Conservation (phyloP, 208 protist species). For the Trypanosoma rangeli region DNA sequence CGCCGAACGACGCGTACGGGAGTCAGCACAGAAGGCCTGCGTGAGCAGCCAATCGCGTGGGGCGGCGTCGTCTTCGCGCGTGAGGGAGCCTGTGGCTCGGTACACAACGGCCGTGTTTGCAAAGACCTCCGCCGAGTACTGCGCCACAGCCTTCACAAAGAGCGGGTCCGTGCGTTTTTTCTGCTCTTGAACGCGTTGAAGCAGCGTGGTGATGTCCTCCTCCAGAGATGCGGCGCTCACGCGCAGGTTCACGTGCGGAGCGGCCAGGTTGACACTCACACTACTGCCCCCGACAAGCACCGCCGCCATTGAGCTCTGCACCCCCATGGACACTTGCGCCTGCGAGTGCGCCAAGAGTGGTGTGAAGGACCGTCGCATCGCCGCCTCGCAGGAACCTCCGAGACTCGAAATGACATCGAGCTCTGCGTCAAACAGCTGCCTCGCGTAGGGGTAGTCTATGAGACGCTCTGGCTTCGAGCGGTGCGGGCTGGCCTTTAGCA, state of each 20-base stretch:
- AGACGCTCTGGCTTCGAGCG: constrained; percentile 41
- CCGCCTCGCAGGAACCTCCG: constrained; percentile 37
- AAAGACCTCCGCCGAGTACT: constrained; percentile 71
- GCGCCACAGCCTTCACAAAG: constrained; percentile 42
- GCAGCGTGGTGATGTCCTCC: constrained; percentile 43
- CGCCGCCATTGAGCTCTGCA: constrained; percentile 9
- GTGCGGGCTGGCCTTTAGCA: constrained; percentile 39
- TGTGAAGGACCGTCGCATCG: constrained; percentile 41
- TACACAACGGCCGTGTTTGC: constrained; percentile 73
- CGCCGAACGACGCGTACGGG: constrained; percentile 35
- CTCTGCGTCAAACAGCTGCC: constrained; percentile 40
- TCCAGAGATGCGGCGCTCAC: constrained; percentile 45
- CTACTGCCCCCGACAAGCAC: constrained; percentile 27
- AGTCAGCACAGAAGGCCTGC: constrained; percentile 62
- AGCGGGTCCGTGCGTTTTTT: constrained; percentile 20
- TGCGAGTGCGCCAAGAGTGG: constrained; percentile 33
- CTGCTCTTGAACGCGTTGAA: constrained; percentile 31
- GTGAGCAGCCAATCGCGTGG: constrained; percentile 77
- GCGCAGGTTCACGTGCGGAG: constrained; percentile 68
- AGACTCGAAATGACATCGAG: constrained; percentile 46
- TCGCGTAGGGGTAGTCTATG: constrained; percentile 71
- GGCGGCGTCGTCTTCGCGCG: constrained; percentile 46
- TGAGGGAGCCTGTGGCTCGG: constrained; percentile 62
- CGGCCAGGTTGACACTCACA: constrained; percentile 34
- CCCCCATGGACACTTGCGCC: neutral